phyloP scores from a whole-genome alignment of 208 protist genomes.

The Strigomonas culicis region DNA sequence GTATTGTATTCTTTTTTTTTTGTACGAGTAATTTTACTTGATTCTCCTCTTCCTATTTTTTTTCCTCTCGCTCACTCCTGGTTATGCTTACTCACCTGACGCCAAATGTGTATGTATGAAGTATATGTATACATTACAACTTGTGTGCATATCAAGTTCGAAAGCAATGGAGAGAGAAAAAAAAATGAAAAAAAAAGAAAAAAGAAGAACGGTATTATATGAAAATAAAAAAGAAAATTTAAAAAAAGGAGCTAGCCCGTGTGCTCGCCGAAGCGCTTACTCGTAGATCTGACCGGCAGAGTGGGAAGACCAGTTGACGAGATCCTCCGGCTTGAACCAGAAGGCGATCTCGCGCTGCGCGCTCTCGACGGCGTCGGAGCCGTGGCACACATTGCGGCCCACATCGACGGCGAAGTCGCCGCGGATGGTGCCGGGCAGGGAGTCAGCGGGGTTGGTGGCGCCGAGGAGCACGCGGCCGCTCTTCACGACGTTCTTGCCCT shows the following conservation, averaged over 20 bases:
- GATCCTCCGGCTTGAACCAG: conserved; percentile 95
- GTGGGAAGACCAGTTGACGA: conserved; percentile 79
- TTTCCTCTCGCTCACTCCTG: background rate
- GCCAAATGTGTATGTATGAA: no score
- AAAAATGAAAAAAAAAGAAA: background rate
- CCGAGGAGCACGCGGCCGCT: conserved; percentile 94
- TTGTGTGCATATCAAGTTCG: no score
- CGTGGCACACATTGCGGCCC: conserved; percentile 97
- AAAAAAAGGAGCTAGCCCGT: background rate
- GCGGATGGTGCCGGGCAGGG: conserved; percentile 95
- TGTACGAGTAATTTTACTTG: background rate
- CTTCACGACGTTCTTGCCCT: conserved; percentile 95
- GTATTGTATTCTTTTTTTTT: background rate
- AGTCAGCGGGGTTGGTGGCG: conserved; percentile 93
- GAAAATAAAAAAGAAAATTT: background rate
- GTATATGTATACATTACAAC: no score
- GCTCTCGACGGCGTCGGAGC: conserved; percentile 92
- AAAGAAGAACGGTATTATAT: background rate
- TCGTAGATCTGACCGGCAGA: conserved; percentile 86
- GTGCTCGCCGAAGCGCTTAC: conserved; percentile 20
- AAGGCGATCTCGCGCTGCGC: conserved; percentile 95
- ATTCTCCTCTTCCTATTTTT: background rate
- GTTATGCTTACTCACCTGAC: no score
- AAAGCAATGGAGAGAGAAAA: no score
- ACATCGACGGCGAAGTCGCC: conserved; percentile 95